Evolutionary conservation across 2,329 filamentous ascomycete genomes (phyloP), one percentile per base, ranked within the genome.

Genomic region (Diaporthe caulivora): DNA sequence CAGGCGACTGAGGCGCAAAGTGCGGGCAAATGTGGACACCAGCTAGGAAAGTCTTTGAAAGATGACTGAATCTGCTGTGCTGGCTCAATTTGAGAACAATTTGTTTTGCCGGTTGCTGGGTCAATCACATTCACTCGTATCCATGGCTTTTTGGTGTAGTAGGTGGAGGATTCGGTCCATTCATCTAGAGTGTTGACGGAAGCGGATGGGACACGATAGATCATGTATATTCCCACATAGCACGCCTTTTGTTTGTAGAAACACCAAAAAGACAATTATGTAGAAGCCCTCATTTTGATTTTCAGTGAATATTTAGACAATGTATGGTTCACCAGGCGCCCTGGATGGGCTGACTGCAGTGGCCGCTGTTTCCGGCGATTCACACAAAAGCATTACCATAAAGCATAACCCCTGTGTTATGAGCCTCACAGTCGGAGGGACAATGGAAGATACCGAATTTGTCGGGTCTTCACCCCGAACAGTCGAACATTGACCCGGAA

Each of bases 241-340:
- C 57, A 6, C 11, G 8, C 13, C 37, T 44, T 44, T 44, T 42
- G 37, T 26, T 26, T 11, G 2, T 3, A 17, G 7, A 1, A 3
- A 60, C 6, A 29, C 44, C 8, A 42, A 8, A 29, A 44, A 42
- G 29, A 5, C 13, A 37, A 51, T 51, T 7, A 15, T 51, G 7
- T 65, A n/a, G n/a, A n/a, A n/a, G n/a, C 0, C 21, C 2, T 6
- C 24, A 18, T 37, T 11, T 1, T 34, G 2, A 18, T 6, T 24
- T 1, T 0, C 7, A 3, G 8, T 2, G 17, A 7, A 13, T 2
- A 5, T 1, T 49, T 1, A 34, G 18, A 34, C 1, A 34, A n/a
- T 37, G 1, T 1, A 1, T 37, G 11, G 11, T 49, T 29, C 44
- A 37, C 8, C 8, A 17, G 18, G 5, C 3, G 42, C n/a, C n/a